Evolutionary conservation across 176 grass and related monocot genomes (phyloP).

Genomic region (Oryza longistaminata): DNA sequence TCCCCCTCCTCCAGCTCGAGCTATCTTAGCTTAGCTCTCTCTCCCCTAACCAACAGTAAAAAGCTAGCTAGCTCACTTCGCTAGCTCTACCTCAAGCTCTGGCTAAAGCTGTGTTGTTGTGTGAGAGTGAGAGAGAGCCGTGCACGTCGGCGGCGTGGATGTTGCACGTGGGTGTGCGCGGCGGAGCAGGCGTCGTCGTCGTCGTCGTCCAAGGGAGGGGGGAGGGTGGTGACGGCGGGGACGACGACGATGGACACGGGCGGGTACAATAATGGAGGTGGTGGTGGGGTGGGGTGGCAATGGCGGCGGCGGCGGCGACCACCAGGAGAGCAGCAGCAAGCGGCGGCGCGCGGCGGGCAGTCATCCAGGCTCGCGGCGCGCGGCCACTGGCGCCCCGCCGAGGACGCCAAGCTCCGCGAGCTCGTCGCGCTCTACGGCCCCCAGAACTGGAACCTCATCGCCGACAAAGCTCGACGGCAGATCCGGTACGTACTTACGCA

Average conservation of each 20-base stretch:
- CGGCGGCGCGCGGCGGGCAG: conserved; percentile 36
- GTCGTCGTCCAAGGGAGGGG: conserved; percentile 51
- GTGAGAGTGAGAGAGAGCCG: conserved; percentile 3
- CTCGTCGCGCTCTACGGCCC: conserved; percentile 81
- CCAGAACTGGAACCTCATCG: conserved; percentile 97
- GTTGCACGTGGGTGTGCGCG: conserved; percentile 19
- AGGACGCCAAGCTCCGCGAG: conserved; percentile 87
- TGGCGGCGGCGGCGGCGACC: conserved; percentile 10
- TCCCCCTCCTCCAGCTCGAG: conserved; percentile 21
- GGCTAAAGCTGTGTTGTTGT: neutral
- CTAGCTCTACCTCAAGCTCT: neutral
- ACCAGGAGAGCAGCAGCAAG: conserved; percentile 58
- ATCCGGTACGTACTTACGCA: conserved; percentile 54
- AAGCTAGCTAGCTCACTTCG: conserved; percentile 29
- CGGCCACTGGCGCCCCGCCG: conserved; percentile 88
- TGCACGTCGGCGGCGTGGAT: conserved; percentile 51
- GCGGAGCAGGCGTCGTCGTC: conserved; percentile 56
- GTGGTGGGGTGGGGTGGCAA: conserved; percentile 11
- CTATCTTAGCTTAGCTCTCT: neutral
- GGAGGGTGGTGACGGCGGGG: conserved; percentile 37
- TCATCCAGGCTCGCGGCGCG: conserved; percentile 66
- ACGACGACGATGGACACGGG: conserved; percentile 51
- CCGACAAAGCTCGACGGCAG: conserved; percentile 85
- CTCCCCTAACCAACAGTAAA: conserved; percentile 50
- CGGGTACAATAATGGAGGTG: conserved; percentile 11